phyloP scores from a whole-genome alignment of 176 grass and related monocot species.

The Musa schizocarpa region DNA sequence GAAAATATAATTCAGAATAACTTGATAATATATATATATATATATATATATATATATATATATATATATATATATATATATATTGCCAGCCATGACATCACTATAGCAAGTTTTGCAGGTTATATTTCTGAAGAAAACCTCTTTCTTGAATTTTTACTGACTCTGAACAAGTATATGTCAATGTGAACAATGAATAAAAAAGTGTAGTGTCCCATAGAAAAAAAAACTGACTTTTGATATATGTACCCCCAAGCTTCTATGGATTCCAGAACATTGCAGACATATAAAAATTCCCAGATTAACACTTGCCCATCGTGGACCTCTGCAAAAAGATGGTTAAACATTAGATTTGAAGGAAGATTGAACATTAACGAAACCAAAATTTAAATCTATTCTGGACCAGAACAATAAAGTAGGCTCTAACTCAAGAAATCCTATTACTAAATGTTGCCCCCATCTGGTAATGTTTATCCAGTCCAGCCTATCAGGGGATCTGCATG shows the following conservation, averaged over 20 bases:
- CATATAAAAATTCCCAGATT: slow-evolving; percentile 22
- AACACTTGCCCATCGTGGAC: slow-evolving; percentile 20
- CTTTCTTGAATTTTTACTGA: background rate
- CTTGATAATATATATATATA: no score
- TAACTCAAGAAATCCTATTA: no score
- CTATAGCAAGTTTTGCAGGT: no score
- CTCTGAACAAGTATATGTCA: background rate
- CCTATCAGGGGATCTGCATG: background rate
- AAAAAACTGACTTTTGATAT: slow-evolving; percentile 12
- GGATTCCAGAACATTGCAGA: slow-evolving; percentile 22
- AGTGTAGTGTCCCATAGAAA: background rate
- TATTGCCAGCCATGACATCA: no score
- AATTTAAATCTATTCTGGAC: background rate
- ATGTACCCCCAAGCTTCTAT: slow-evolving; percentile 19
- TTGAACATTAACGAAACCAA: background rate
- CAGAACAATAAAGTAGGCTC: background rate
- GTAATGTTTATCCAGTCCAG: background rate
- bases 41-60: no score
- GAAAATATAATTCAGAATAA: no score
- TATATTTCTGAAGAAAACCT: no score
- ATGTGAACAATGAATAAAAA: background rate
- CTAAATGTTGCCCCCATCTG: no score
- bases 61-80: no score
- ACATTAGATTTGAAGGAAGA: background rate
- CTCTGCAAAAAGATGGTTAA: slow-evolving; percentile 6